Base-by-base conservation (phyloP, 345 rosid genomes). In the Sisymbrium altissimum region DNA sequence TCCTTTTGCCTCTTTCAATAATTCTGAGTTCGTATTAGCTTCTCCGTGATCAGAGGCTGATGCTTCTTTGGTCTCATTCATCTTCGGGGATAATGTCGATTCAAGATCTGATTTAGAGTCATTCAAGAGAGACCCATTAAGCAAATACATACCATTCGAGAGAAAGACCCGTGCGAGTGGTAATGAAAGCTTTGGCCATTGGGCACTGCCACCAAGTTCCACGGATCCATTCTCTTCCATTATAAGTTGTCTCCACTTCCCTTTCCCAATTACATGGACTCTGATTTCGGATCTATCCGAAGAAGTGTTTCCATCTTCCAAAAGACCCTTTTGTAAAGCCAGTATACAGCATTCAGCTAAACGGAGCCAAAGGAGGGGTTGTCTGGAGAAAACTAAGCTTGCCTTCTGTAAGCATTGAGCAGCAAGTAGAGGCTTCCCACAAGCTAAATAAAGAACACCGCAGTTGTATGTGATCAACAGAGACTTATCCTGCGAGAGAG, bases 291-390 rank as follows among this genome's bases (percentile, higher is more conserved):
- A 83, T 57, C 79, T 75, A 46, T 90, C 88, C 9, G 72, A 76
- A 38, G 80, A 63, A 68, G 75, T 62, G 54, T 39, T 25, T 29
- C 83, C 71, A 54, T 76, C 84, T 45, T 75, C 83, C 59, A 86
- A 41, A 66, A 89, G 83, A 56, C 96, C 97, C 74, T 84, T 91
- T 81, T 86, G 91, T 50, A 80, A 78, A 74, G 97, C 99, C 97
- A 90, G 76, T 29, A 90, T 70, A 74, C 97, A 90, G 78, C 99
- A 92, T 81, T 96, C 99, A 65, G 98, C 97, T 45, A 96, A 85
- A 54, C 96, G 92, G 40, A 96, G 86, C 99, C 99, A 96, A 81
- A 92, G 81, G 12, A 90, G 82, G 52, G 99, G 96, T 41, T 71
- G 83, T 59, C 82, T 83, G 77, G 77, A 82, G 83, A 89, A 89